These are phyloP conservation scores for Knoxia roxburghii DNA, from an alignment of 257 asterid genomes.

Conservation along the genomic window DNA sequence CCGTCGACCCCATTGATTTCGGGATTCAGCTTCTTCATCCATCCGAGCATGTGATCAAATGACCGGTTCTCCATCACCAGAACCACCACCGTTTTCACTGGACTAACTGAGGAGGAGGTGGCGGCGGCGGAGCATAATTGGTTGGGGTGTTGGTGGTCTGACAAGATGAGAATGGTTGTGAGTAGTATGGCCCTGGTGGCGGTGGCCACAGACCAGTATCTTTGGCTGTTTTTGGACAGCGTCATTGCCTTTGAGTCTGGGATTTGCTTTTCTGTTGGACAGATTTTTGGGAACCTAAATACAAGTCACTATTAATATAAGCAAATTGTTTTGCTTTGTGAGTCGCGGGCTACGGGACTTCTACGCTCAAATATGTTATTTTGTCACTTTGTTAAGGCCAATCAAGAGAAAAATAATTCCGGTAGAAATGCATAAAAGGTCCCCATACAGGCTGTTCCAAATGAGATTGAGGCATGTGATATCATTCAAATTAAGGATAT, in stretches of 20 bases:
- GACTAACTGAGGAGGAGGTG: conserved; percentile 21
- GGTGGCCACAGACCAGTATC: not conserved
- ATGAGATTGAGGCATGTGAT: no score
- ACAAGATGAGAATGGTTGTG: not conserved
- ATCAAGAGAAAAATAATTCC: no score
- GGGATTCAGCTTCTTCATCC: conserved; percentile 87
- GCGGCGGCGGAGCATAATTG: not conserved
- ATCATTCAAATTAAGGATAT: no score
- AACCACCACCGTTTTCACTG: conserved; percentile 80
- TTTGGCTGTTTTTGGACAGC: not conserved
- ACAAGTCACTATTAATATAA: no score
- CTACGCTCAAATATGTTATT: no score
- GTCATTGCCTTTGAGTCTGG: not conserved
- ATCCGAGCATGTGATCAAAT: conserved; percentile 95
- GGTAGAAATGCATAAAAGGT: no score
- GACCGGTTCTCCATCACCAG: conserved; percentile 94
- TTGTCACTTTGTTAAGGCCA: no score
- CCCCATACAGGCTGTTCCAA: no score
- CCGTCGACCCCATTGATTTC: conserved; percentile 79
- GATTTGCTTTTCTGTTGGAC: no score
- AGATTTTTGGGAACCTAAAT: not conserved
- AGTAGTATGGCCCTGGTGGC: not conserved
- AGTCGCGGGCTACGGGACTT: no score
- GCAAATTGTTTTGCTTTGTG: no score
- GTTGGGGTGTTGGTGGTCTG: not conserved